These are phyloP conservation scores for Metschnikowia dekortorum DNA, from an alignment of 805 yeast genomes.

Conservation along the genomic window DNA sequence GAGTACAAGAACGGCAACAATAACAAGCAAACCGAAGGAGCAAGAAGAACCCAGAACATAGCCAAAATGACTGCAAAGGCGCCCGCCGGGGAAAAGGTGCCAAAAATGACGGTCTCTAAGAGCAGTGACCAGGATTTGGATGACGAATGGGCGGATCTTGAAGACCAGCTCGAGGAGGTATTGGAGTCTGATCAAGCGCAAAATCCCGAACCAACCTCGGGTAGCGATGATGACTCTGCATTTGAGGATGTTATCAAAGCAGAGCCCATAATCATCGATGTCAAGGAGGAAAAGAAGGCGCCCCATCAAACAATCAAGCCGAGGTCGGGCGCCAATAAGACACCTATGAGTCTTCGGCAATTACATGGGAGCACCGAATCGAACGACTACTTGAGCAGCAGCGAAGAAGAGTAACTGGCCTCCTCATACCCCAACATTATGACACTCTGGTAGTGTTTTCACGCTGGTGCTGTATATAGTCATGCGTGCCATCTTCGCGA, in stretches of 20 bases:
- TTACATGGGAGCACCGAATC: constrained; percentile 25
- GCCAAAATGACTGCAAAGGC: neutral
- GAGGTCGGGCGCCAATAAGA: constrained; percentile 8
- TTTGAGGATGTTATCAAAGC: constrained; percentile 18
- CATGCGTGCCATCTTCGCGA: neutral
- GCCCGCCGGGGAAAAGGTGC: constrained; percentile 1
- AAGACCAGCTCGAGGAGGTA: constrained; percentile 40
- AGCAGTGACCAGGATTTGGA: constrained; percentile 22
- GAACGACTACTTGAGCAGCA: constrained; percentile 25
- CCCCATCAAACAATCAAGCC: constrained; percentile 4
- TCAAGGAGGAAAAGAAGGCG: constrained; percentile 19
- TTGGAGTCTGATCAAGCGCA: constrained; percentile 21
- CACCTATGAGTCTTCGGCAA: constrained; percentile 40
- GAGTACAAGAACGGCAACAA: neutral
- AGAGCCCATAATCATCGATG: constrained; percentile 22
- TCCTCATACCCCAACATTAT: neutral
- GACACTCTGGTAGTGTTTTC: constrained; percentile 4
- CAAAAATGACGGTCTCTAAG: neutral
- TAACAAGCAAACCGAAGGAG: neutral
- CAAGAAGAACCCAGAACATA: neutral
- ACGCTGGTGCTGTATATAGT: constrained; percentile 1
- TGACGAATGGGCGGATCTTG: constrained; percentile 42
- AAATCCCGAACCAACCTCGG: constrained; percentile 7
- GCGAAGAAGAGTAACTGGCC: constrained; percentile 28
- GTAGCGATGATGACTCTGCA: constrained; percentile 26